A percentile compares a stretch with the other conserved stretches of the same genome.
phyloP scores from a whole-genome alignment of 805 yeast species.

The Jamesozyma rosinii region DNA sequence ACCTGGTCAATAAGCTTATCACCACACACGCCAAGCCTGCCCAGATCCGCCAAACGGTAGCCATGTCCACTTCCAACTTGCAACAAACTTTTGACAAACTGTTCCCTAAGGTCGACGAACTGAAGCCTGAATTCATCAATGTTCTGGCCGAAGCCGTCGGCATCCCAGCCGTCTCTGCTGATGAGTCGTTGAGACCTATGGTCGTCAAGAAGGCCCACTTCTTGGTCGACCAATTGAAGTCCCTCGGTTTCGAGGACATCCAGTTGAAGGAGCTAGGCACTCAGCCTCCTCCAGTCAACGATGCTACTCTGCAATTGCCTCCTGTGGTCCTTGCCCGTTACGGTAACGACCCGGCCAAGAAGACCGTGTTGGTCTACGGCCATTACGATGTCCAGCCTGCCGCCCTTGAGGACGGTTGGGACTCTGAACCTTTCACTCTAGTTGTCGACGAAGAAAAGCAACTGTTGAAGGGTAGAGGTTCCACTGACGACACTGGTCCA shows the following conservation, averaged over 20 bases:
- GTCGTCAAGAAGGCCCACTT: constrained; percentile 87
- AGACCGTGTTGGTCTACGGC: constrained; percentile 86
- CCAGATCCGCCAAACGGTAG: not conserved
- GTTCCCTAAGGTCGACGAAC: constrained; percentile 56
- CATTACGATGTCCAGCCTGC: constrained; percentile 99
- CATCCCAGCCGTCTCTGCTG: constrained; percentile 91
- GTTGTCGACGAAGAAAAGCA: constrained; percentile 53
- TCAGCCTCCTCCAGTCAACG: constrained; percentile 85
- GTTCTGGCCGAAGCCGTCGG: constrained; percentile 78
- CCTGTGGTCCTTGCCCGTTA: constrained; percentile 88
- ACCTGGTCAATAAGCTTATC: constrained; percentile 1
- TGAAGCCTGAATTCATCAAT: constrained; percentile 64
- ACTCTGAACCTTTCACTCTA: constrained; percentile 78
- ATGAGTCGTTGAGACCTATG: constrained; percentile 76
- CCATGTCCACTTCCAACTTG: constrained; percentile 9
- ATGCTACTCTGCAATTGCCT: constrained; percentile 64
- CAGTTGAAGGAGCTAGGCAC: constrained; percentile 74
- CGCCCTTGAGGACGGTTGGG: constrained; percentile 85
- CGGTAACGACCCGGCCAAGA: constrained; percentile 75
- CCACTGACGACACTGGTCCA: constrained; percentile 98
- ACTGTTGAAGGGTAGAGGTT: constrained; percentile 81
- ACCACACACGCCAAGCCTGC: not conserved
- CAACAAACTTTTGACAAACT: constrained; percentile 19
- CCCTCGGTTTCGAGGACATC: constrained; percentile 74
- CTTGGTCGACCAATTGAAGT: constrained; percentile 55